Percentiles rank a stretch among this genome's conserved stretches.
Conservation (phyloP, 1,139 yeast species). For the Yamadazyma blattariae region DNA sequence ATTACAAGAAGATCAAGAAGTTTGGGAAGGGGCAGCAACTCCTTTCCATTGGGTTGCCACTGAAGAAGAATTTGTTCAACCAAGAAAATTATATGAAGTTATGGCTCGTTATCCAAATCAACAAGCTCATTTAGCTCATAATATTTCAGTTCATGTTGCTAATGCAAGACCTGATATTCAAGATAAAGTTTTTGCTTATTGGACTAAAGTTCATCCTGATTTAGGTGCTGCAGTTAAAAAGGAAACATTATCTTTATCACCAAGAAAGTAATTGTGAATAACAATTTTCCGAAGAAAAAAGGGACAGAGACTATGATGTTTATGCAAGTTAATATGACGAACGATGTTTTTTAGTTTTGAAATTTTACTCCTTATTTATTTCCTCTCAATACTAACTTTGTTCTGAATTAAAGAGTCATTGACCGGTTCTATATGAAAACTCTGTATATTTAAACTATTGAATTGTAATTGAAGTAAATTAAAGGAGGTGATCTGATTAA, state of each 20-base stretch:
- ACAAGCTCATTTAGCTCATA: conserved; percentile 79
- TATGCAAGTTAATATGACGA: not conserved
- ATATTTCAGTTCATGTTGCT: conserved; percentile 71
- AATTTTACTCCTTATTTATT: too few species aligned
- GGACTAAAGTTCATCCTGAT: conserved; percentile 60
- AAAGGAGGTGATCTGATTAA: too few species aligned
- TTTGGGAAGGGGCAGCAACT: conserved; percentile 83
- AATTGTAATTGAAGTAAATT: too few species aligned
- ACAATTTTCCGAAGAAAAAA: too few species aligned
- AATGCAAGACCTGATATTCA: conserved; percentile 73
- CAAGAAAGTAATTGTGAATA: conserved; percentile 37
- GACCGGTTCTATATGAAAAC: too few species aligned
- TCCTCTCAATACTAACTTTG: too few species aligned
- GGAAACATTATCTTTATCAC: conserved; percentile 56
- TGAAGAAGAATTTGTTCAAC: conserved; percentile 74
- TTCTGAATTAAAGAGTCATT: too few species aligned
- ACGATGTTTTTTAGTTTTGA: too few species aligned
- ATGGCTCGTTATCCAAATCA: conserved; percentile 72
- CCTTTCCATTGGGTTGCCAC: conserved; percentile 83
- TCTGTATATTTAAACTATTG: too few species aligned
- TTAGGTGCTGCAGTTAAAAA: conserved; percentile 60
- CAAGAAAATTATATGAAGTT: conserved; percentile 63
- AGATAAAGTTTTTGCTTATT: conserved; percentile 75
- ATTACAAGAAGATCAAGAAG: conserved; percentile 68
- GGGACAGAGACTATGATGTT: too few species aligned